phyloP scores from a whole-genome alignment of 768 basidiomycete species.

The Collybia mongolica region DNA sequence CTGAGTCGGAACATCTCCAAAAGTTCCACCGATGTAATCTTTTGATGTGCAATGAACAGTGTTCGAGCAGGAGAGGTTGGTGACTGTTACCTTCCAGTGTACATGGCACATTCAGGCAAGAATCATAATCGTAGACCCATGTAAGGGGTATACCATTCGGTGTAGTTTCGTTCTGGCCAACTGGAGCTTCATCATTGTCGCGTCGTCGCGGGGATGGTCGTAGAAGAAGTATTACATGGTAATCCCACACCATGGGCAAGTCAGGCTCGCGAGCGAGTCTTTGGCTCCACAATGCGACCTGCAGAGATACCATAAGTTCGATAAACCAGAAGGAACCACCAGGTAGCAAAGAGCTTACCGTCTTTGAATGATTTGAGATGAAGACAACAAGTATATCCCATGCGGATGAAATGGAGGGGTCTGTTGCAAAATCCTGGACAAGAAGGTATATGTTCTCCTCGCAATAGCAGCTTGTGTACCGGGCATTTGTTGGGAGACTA shows the following conservation, averaged over 20 bases:
- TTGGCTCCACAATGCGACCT: slow-evolving; percentile 72
- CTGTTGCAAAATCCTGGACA: slow-evolving; percentile 37
- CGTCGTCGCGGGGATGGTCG: slow-evolving; percentile 25
- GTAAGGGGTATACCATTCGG: neutral
- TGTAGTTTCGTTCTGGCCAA: neutral
- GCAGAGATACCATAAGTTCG: slow-evolving; percentile 4
- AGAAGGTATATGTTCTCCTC: slow-evolving; percentile 76
- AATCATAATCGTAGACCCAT: slow-evolving; percentile 77
- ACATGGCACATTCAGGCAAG: slow-evolving; percentile 49
- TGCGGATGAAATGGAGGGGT: slow-evolving; percentile 19
- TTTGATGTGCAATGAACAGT: slow-evolving; percentile 8
- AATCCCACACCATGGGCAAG: slow-evolving; percentile 65
- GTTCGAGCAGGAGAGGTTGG: neutral
- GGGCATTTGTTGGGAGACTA: slow-evolving; percentile 31
- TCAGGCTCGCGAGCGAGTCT: slow-evolving; percentile 34
- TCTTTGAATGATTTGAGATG: slow-evolving; percentile 61
- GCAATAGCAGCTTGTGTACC: slow-evolving; percentile 65
- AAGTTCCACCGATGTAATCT: slow-evolving; percentile 50
- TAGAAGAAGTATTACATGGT: slow-evolving; percentile 66
- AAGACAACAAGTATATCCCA: slow-evolving; percentile 61
- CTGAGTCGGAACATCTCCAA: slow-evolving; percentile 30
- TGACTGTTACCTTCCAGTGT: slow-evolving; percentile 41
- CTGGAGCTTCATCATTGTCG: too few relatives aligned
- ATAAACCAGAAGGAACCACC: neutral
- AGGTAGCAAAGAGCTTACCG: slow-evolving; percentile 36